phyloP scores from a whole-genome alignment of 768 basidiomycete species.

The Boletus pseudopeckii region DNA sequence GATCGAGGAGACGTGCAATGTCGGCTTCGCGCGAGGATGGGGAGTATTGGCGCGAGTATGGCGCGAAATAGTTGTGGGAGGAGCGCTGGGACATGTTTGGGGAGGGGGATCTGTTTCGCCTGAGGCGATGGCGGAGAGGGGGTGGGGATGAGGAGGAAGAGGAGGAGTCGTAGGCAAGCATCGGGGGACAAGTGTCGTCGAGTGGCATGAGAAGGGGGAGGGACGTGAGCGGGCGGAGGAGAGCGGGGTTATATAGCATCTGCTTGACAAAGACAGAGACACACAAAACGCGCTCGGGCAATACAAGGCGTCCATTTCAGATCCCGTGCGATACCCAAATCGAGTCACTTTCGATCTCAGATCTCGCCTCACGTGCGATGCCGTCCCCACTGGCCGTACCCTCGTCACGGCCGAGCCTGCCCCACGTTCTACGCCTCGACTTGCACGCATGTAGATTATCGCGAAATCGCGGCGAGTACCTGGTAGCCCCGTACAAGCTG shows the following conservation, averaged over 20 bases:
- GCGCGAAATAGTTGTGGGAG: background rate
- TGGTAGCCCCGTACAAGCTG: constrained; percentile 7
- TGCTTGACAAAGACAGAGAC: constrained; percentile 26
- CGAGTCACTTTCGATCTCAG: constrained; percentile 26
- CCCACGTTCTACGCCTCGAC: constrained; percentile 32
- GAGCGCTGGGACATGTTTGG: constrained; percentile 19
- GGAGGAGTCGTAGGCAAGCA: constrained; percentile 21
- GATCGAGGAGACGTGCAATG: constrained; percentile 63
- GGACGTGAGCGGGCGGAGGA: constrained; percentile 12
- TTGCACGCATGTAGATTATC: constrained; percentile 32
- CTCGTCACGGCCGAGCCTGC: background rate
- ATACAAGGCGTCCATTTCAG: too few species aligned
- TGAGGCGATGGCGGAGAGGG: constrained; percentile 22
- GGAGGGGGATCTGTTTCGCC: constrained; percentile 25
- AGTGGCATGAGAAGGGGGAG: too few species aligned
- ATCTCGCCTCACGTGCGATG: constrained; percentile 28
- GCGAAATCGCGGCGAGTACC: background rate
- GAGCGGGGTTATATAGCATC: constrained; percentile 31
- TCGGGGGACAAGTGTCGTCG: too few species aligned
- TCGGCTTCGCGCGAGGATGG: constrained; percentile 44
- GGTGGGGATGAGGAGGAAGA: constrained; percentile 19
- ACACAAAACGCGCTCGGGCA: constrained; percentile 28
- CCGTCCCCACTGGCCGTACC: constrained; percentile 4
- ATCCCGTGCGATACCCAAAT: constrained; percentile 23
- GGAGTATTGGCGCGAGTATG: constrained; percentile 29